Conservation (phyloP, 805 yeast genomes). For the Huiozyma sinensis region DNA sequence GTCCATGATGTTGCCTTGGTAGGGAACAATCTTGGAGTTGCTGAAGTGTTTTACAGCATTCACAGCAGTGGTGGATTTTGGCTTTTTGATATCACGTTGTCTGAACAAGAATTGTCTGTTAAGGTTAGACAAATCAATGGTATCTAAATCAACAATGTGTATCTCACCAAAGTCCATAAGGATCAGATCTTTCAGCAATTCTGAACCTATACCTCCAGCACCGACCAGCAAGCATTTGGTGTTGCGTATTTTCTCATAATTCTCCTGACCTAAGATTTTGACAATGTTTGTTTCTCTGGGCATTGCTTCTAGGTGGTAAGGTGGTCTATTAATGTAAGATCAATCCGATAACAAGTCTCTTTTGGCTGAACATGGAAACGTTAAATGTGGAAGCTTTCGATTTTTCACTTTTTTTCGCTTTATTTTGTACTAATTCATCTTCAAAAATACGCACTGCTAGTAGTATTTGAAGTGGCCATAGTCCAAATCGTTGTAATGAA, state of each 20-base stretch:
- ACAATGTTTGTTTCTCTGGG: conserved; percentile 15
- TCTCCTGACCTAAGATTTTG: conserved; percentile 20
- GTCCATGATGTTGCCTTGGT: conserved; percentile 84
- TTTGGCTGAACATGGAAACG: not conserved
- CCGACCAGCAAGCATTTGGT: conserved; percentile 75
- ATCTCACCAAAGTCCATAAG: conserved; percentile 77
- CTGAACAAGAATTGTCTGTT: conserved; percentile 90
- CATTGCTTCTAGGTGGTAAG: conserved; percentile 5
- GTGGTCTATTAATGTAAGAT: too few species aligned
- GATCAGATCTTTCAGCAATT: conserved; percentile 68
- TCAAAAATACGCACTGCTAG: too few species aligned
- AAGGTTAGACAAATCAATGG: conserved; percentile 83
- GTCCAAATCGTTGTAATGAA: too few species aligned
- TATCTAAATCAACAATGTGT: conserved; percentile 89
- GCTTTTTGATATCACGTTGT: conserved; percentile 77
- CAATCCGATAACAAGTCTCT: not conserved
- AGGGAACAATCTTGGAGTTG: conserved; percentile 55
- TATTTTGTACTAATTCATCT: too few species aligned
- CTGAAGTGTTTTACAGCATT: conserved; percentile 71
- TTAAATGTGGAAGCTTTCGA: not conserved
- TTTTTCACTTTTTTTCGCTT: too few species aligned
- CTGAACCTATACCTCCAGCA: conserved; percentile 97
- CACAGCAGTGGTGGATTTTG: conserved; percentile 78
- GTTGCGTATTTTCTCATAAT: conserved; percentile 17
- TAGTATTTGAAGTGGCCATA: too few species aligned